Percentiles rank a stretch among this genome's conserved stretches.
Evolutionary conservation across 495 filamentous ascomycete genomes (phyloP).

Genomic region (Parathielavia hyrcaniae): DNA sequence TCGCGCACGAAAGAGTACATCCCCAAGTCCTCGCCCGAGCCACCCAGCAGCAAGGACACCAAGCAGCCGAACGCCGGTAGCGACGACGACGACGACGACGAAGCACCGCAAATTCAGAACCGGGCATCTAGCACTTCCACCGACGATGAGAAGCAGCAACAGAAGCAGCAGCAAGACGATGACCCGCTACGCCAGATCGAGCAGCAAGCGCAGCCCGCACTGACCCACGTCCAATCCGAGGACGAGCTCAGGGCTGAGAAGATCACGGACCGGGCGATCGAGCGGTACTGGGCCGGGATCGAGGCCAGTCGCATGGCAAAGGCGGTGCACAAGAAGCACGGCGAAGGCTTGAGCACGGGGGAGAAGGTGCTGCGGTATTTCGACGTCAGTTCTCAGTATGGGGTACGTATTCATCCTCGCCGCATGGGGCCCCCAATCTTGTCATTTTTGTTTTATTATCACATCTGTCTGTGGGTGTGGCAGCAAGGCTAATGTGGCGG

Average conservation of each 20-base stretch:
- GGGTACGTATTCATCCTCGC: conserved; percentile 53
- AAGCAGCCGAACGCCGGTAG: not conserved
- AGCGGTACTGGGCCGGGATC: conserved; percentile 63
- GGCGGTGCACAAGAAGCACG: conserved; percentile 60
- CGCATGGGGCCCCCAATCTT: not conserved
- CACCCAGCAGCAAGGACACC: conserved; percentile 1
- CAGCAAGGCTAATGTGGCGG: conserved; percentile 12
- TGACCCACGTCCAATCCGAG: conserved; percentile 33
- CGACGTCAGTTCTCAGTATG: conserved; percentile 82
- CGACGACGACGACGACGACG: conserved; percentile 27
- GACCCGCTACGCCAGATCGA: conserved; percentile 11
- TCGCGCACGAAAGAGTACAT: conserved; percentile 19
- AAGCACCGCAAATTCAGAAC: not conserved
- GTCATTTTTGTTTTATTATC: not conserved
- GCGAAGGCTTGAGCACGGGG: conserved; percentile 53
- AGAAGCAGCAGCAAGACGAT: not conserved
- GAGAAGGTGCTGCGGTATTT: conserved; percentile 87
- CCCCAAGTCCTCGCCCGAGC: conserved; percentile 26
- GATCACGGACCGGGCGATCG: conserved; percentile 58
- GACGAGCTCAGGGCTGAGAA: conserved; percentile 53
- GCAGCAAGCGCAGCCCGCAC: not conserved
- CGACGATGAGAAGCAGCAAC: conserved; percentile 14
- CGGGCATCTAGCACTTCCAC: not conserved
- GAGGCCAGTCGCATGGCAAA: conserved; percentile 48
- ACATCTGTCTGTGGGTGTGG: not conserved